Percentiles rank a stretch among this genome's conserved stretches.
These are phyloP conservation scores for Ascosphaera aggregata DNA, from an alignment of 2,329 filamentous ascomycete species.

Conservation along the genomic window DNA sequence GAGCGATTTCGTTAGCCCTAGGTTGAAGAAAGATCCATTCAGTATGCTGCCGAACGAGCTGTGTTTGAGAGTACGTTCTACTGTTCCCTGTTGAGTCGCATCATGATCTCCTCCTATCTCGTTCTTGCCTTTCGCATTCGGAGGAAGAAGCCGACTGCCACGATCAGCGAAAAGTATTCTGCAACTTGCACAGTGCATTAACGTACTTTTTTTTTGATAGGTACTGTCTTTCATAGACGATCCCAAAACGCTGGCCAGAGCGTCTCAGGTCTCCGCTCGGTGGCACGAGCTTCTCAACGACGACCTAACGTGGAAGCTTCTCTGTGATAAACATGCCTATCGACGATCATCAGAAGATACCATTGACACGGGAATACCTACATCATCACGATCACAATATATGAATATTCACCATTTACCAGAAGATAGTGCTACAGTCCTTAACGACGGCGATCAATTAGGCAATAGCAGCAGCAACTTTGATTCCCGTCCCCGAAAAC, in stretches of 20 bases:
- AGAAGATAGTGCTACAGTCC: background rate
- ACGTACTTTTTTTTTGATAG: constrained; percentile 20
- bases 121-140: no score
- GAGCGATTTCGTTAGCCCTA: constrained; percentile 80
- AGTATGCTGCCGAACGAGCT: constrained; percentile 78
- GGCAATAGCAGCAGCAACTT: background rate
- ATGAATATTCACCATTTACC: no score
- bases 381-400: background rate
- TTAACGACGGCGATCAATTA: background rate
- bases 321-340: constrained; percentile 92
- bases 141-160: no score
- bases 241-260: constrained; percentile 73
- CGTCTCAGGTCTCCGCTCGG: constrained; percentile 84
- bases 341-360: constrained; percentile 28
- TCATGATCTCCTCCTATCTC: background rate
- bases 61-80: constrained; percentile 50
- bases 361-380: background rate
- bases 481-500: constrained; percentile 12
- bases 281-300: constrained; percentile 89
- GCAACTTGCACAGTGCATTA: no score
- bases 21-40: constrained; percentile 92
- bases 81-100: background rate
- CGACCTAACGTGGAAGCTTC: constrained; percentile 94
- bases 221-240: constrained; percentile 95
- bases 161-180: no score